Percentiles rank a stretch among this genome's conserved stretches.
phyloP scores from a whole-genome alignment of 2,329 filamentous ascomycete genomes.

The Emydomyces testavorans region DNA sequence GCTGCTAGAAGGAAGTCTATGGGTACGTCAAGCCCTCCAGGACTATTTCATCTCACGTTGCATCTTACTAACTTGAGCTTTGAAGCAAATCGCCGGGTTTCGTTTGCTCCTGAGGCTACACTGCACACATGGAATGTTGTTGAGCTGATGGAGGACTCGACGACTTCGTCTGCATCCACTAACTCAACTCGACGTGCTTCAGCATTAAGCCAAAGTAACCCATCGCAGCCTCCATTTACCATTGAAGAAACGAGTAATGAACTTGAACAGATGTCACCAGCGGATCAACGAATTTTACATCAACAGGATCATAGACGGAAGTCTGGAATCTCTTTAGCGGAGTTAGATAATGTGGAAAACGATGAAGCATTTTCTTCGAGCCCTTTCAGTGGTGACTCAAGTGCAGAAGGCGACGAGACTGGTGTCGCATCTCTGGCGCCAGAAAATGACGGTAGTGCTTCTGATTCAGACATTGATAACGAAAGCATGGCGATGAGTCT shows the following conservation, averaged over 20 bases:
- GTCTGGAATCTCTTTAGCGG: slow-evolving; percentile 37
- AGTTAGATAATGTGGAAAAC: slow-evolving; percentile 55
- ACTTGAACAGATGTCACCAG: slow-evolving; percentile 8
- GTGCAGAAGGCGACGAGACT: slow-evolving; percentile 36
- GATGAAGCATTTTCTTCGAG: slow-evolving; percentile 64
- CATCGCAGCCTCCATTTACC: neutral
- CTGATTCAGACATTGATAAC: slow-evolving; percentile 42
- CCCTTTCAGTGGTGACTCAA: slow-evolving; percentile 55
- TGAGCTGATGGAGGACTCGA: slow-evolving; percentile 78
- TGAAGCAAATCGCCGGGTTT: slow-evolving; percentile 73
- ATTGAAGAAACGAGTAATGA: slow-evolving; percentile 32
- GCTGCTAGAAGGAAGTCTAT: slow-evolving; percentile 87
- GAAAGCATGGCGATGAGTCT: slow-evolving; percentile 74
- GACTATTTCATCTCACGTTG: neutral
- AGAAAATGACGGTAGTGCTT: slow-evolving; percentile 39
- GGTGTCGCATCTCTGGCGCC: slow-evolving; percentile 31
- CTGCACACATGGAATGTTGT: slow-evolving; percentile 94
- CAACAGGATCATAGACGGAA: slow-evolving; percentile 1
- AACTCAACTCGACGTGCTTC: slow-evolving; percentile 67
- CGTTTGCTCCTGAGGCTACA: slow-evolving; percentile 93
- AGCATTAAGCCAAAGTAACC: slow-evolving; percentile 33
- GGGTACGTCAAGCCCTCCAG: slow-evolving; percentile 35
- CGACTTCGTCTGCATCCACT: slow-evolving; percentile 59
- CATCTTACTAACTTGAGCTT: neutral
- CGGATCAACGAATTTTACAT: neutral